A percentile compares a stretch with the other conserved stretches of the same genome.
Evolutionary conservation across 345 rosid genomes (phyloP).

Genomic region (Noccaea caerulescens): DNA sequence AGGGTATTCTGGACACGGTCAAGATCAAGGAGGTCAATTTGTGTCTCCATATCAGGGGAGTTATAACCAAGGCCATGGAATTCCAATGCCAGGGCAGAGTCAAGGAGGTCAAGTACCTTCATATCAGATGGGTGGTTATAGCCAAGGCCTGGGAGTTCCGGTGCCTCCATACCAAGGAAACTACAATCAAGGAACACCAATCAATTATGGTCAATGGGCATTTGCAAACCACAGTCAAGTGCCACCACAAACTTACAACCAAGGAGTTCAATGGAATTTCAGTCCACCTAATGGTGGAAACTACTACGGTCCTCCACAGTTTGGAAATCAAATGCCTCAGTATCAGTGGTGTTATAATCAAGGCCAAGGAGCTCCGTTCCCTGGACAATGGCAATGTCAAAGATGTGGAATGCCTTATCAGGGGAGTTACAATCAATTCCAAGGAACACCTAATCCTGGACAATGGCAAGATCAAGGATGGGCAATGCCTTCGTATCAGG

Average conservation of each 20-base stretch:
- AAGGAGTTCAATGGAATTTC: constrained; percentile 47
- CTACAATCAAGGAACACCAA: constrained; percentile 44
- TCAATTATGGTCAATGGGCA: constrained; percentile 46
- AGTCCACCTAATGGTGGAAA: constrained; percentile 32
- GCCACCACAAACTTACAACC: constrained; percentile 42
- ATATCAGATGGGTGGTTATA: constrained; percentile 45
- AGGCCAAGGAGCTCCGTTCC: constrained; percentile 22
- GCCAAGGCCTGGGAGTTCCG: constrained; percentile 51
- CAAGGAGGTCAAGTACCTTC: constrained; percentile 47
- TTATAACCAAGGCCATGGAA: constrained; percentile 39
- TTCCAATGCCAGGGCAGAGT: not conserved
- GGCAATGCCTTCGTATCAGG: constrained; percentile 44
- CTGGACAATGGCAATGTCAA: constrained; percentile 44
- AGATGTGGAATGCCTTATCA: constrained; percentile 39
- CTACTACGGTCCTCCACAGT: constrained; percentile 26
- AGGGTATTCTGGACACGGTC: not conserved
- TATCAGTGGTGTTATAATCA: constrained; percentile 35
- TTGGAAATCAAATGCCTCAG: constrained; percentile 32
- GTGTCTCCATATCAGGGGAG: constrained; percentile 42
- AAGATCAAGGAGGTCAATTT: constrained; percentile 34
- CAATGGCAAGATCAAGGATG: constrained; percentile 42
- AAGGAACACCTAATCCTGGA: constrained; percentile 25
- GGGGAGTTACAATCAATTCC: constrained; percentile 44
- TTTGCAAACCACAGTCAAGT: constrained; percentile 46
- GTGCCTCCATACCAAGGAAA: constrained; percentile 42